Evolutionary conservation across 768 basidiomycete genomes (phyloP).

Genomic region (Leccinum disarticulatum): DNA sequence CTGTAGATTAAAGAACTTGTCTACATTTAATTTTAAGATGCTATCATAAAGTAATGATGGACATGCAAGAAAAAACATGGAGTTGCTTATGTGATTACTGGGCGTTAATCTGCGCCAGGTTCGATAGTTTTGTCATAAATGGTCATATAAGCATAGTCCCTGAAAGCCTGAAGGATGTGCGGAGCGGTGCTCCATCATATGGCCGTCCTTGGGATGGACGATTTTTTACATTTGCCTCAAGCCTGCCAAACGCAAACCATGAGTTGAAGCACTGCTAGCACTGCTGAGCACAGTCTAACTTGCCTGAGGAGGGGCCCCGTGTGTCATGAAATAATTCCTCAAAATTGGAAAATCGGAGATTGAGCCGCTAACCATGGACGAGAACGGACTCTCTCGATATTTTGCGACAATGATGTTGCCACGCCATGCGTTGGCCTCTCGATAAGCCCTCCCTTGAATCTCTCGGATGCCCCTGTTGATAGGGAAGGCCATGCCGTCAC

Average conservation of each 20-base stretch:
- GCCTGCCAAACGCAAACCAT: constrained; percentile 27
- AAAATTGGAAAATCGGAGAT: constrained; percentile 84
- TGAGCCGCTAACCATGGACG: constrained; percentile 65
- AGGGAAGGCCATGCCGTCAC: constrained; percentile 81
- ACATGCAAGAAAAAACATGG: constrained; percentile 27
- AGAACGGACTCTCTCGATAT: constrained; percentile 48
- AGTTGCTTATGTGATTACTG: constrained; percentile 11
- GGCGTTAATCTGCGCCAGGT: neutral
- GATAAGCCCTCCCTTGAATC: constrained; percentile 63
- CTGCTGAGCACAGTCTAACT: constrained; percentile 30
- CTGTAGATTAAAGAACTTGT: constrained; percentile 27
- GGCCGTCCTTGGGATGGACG: neutral
- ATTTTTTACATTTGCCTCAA: constrained; percentile 24
- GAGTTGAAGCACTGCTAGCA: constrained; percentile 16
- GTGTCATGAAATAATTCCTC: constrained; percentile 75
- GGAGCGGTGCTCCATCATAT: neutral
- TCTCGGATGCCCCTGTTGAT: constrained; percentile 74
- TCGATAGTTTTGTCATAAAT: constrained; percentile 26
- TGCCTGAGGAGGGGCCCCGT: constrained; percentile 48
- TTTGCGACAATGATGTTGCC: constrained; percentile 81
- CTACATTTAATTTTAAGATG: constrained; percentile 14
- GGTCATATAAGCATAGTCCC: constrained; percentile 27
- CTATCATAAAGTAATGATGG: constrained; percentile 21
- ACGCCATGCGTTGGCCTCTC: constrained; percentile 69
- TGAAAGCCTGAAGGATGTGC: constrained; percentile 7